Base-by-base conservation (phyloP, 495 filamentous ascomycete genomes). In the Barbatosphaeria neglecta region DNA sequence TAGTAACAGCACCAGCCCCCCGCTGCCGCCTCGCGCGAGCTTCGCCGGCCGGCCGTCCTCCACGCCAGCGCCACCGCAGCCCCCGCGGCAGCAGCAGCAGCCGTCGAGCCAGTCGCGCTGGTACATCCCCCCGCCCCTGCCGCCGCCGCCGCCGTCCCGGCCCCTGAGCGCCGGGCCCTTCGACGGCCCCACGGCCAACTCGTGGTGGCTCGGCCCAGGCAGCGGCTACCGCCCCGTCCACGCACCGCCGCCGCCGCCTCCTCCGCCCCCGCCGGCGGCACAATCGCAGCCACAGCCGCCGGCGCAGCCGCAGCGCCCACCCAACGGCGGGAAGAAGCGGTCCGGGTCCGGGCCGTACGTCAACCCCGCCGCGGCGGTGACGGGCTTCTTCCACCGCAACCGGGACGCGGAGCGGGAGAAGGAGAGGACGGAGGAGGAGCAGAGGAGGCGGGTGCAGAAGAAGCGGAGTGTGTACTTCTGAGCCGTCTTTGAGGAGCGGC, bases 391-490 rank as follows among this genome's bases (percentile, higher is more conserved):
- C 10, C 16, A 5, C 15, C 31, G 41, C 17, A 28, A 28, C 20
- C 42, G 41, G 18, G 31, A 35, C 9, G 10, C 13, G 18, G 22
- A 19, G 3, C 7, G 44, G 38, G 27, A 43, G 17, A 8, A 24
- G 40, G 20, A 27, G 17, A 27, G 47, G 25, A 31, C 44, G 45
- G 28, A 52, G 9, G 59, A 66, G 44, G 62, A 65, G 25, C 47
- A 57, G 28, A 54, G 50, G 55, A 56, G 46, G 25, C 62, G 56
- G 56, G 48, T 70, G 40, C 48, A 63, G 51, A 73, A 68, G 63
- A 73, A 71, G 58, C 58, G 59, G 52, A 70, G 68, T 50, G 62
- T 66, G 55, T 55, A 56, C 46, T 69, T 53, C 64, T 41, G 66
- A 54, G n/a, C n/a, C n/a, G n/a, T n/a, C n/a, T n/a, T n/a, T n/a